phyloP scores from a whole-genome alignment of 2,329 filamentous ascomycete species.

The Herpotrichia juniperi region DNA sequence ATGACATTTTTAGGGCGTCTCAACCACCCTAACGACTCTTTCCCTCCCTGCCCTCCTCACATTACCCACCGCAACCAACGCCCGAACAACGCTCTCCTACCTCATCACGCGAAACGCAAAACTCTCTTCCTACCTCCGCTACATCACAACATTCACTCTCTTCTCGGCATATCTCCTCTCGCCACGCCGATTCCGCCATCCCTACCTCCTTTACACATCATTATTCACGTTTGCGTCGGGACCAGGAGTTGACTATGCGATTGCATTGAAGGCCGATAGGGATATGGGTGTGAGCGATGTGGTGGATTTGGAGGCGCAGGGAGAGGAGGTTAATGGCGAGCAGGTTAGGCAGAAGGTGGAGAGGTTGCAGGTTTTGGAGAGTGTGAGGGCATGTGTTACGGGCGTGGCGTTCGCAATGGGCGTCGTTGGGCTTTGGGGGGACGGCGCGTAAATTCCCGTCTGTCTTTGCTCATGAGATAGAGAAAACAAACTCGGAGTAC shows the following conservation, averaged over 20 bases:
- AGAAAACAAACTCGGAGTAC: no score
- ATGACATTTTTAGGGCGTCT: slow-evolving; percentile 77
- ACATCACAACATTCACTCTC: slow-evolving; percentile 73
- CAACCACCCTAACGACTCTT: slow-evolving; percentile 79
- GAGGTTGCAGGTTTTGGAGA: slow-evolving; percentile 49
- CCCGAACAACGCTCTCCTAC: slow-evolving; percentile 64
- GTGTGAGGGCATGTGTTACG: slow-evolving; percentile 48
- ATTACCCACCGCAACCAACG: slow-evolving; percentile 76
- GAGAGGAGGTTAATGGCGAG: slow-evolving; percentile 56
- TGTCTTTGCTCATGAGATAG: not conserved
- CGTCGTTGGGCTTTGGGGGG: slow-evolving; percentile 57
- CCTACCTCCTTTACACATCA: slow-evolving; percentile 87
- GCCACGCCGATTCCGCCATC: slow-evolving; percentile 76
- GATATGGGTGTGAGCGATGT: slow-evolving; percentile 30
- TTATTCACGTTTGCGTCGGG: slow-evolving; percentile 64
- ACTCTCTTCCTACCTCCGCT: slow-evolving; percentile 66
- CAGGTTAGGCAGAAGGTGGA: slow-evolving; percentile 54
- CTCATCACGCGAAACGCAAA: slow-evolving; percentile 64
- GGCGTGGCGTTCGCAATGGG: slow-evolving; percentile 54
- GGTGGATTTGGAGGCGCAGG: slow-evolving; percentile 39
- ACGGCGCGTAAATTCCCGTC: slow-evolving; percentile 44
- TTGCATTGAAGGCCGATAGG: slow-evolving; percentile 20
- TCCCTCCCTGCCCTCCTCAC: slow-evolving; percentile 80
- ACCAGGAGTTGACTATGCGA: slow-evolving; percentile 45
- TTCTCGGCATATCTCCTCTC: slow-evolving; percentile 80